phyloP scores from a whole-genome alignment of 2,329 filamentous ascomycete genomes.

The Ceratocystis albifundus region DNA sequence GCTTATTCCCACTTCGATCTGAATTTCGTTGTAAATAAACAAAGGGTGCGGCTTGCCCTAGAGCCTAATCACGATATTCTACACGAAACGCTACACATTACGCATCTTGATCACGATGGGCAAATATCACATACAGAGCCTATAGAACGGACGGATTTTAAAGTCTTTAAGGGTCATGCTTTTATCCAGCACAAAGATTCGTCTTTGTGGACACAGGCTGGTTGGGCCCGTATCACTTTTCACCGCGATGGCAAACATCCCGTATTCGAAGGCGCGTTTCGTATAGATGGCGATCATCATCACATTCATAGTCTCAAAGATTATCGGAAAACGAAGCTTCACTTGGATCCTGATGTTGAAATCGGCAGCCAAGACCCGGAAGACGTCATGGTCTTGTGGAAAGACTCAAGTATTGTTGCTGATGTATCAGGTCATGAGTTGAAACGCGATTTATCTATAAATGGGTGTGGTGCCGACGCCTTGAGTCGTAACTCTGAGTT shows the following conservation, averaged over 20 bases:
- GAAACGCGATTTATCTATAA: constrained; percentile 41
- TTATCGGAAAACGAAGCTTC: constrained; percentile 61
- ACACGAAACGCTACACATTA: constrained; percentile 60
- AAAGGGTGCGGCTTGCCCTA: constrained; percentile 66
- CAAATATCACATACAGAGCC: constrained; percentile 52
- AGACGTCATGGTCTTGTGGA: constrained; percentile 81
- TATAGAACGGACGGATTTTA: constrained; percentile 62
- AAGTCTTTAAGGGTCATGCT: constrained; percentile 70
- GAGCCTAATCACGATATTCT: constrained; percentile 89
- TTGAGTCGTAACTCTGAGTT: constrained; percentile 68
- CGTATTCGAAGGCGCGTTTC: constrained; percentile 83
- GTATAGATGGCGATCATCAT: constrained; percentile 68
- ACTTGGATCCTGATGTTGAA: constrained; percentile 56
- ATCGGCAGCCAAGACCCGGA: constrained; percentile 37
- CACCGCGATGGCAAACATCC: constrained; percentile 64
- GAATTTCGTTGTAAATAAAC: constrained; percentile 60
- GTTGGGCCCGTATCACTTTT: constrained; percentile 76
- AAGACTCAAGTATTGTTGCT: constrained; percentile 71
- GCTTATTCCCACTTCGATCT: constrained; percentile 76
- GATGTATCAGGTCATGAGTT: constrained; percentile 40
- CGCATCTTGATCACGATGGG: constrained; percentile 62
- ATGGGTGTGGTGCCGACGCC: constrained; percentile 58
- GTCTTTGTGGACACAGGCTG: constrained; percentile 62
- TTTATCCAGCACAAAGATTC: constrained; percentile 53
- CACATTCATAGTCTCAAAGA: constrained; percentile 67